A percentile compares a stretch with the other conserved stretches of the same genome.
Evolutionary conservation across 2,329 filamentous ascomycete species (phyloP).

Genomic region (Apiospora rasikravindrae): DNA sequence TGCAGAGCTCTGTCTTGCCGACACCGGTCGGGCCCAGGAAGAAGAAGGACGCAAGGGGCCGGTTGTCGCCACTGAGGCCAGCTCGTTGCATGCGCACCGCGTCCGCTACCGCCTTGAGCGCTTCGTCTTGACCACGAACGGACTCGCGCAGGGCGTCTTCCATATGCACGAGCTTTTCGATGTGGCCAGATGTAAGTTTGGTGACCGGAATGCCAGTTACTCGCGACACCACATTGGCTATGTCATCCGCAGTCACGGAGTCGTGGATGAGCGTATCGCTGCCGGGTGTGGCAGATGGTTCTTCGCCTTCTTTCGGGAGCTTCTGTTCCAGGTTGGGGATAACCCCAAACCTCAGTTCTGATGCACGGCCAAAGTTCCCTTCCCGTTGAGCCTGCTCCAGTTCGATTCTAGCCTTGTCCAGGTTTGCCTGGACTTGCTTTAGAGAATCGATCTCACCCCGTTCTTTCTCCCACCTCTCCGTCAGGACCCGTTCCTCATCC

Average conservation of each 20-base stretch:
- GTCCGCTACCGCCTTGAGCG: constrained; percentile 86
- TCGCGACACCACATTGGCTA: constrained; percentile 87
- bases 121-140: constrained; percentile 92
- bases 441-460: constrained; percentile 83
- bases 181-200: constrained; percentile 90
- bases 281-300: constrained; percentile 36
- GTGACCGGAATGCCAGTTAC: constrained; percentile 92
- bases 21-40: constrained; percentile 97
- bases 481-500: constrained; percentile 76
- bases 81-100: constrained; percentile 94
- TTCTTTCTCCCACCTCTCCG: constrained; percentile 88
- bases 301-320: constrained; percentile 75
- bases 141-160: constrained; percentile 85
- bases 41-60: constrained; percentile 94
- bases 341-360: constrained; percentile 84
- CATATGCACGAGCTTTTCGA: constrained; percentile 95
- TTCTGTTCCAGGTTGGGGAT: constrained; percentile 83
- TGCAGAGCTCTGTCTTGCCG: constrained; percentile 96
- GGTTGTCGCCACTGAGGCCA: constrained; percentile 87
- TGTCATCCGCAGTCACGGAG: constrained; percentile 93
- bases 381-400: constrained; percentile 86
- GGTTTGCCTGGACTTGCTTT: constrained; percentile 85
- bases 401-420: constrained; percentile 84
- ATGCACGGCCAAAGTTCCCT: constrained; percentile 88
- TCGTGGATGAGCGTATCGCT: constrained; percentile 79